Conservation (phyloP, 257 asterid species). For the Solanum raphanifolium region DNA sequence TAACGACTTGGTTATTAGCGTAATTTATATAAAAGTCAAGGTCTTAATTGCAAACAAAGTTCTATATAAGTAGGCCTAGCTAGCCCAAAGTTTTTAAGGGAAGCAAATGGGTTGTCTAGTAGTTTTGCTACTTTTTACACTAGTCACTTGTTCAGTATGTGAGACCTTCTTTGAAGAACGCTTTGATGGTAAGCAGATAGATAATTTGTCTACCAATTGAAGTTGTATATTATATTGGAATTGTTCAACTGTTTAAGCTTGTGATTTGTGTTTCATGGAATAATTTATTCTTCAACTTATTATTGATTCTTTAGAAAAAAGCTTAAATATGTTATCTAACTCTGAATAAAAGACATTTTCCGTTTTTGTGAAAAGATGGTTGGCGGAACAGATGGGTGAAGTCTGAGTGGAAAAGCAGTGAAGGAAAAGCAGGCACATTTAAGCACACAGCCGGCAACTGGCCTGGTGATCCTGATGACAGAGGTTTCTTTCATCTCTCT, state of each 20-base stretch:
- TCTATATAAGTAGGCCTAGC: background rate
- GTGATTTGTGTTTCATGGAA: no score
- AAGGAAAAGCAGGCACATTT: conserved; percentile 89
- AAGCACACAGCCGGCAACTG: conserved; percentile 93
- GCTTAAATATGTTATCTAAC: no score
- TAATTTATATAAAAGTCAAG: background rate
- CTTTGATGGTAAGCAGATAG: conserved; percentile 54
- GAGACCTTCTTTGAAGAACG: conserved; percentile 87
- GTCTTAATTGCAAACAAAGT: background rate
- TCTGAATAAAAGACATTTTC: background rate
- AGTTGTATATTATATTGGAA: background rate
- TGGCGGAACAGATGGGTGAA: conserved; percentile 87
- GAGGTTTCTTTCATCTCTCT: conserved; percentile 29
- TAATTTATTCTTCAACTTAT: no score
- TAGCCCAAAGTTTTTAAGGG: background rate
- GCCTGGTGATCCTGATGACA: conserved; percentile 92
- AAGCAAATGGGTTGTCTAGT: conserved; percentile 20
- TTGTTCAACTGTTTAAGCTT: no score
- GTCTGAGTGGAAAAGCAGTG: conserved; percentile 88
- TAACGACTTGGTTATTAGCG: background rate
- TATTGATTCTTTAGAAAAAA: no score
- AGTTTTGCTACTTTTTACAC: conserved; percentile 11
- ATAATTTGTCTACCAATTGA: background rate
- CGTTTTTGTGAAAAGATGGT: conserved; percentile 38
- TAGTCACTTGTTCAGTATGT: conserved; percentile 29